These are phyloP conservation scores for Metarhizium album DNA, from an alignment of 2,329 filamentous ascomycete species.

Conservation along the genomic window DNA sequence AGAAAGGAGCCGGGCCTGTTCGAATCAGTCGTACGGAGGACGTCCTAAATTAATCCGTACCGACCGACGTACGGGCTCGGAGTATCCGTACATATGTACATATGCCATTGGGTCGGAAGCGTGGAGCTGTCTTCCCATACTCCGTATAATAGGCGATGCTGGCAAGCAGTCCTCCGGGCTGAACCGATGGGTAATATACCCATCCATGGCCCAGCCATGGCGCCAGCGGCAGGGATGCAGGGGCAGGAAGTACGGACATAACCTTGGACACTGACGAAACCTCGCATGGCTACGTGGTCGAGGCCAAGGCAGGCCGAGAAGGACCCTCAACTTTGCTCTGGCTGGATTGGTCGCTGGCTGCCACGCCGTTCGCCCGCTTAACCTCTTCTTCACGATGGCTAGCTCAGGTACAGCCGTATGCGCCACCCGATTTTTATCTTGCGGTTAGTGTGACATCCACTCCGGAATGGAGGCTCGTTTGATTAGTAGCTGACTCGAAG, in stretches of 20 bases:
- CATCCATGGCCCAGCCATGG: too few relatives aligned
- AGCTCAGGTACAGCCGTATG: constrained; percentile 4
- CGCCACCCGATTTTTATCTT: constrained; percentile 2
- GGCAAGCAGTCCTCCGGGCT: too few relatives aligned
- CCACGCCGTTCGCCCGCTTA: too few relatives aligned
- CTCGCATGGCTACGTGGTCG: neutral
- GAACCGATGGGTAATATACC: too few relatives aligned
- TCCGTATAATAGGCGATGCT: too few relatives aligned
- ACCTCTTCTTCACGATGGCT: neutral
- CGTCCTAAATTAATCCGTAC: too few relatives aligned
- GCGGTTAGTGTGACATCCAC: neutral
- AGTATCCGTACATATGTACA: too few relatives aligned
- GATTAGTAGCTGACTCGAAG: neutral
- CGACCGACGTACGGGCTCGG: too few relatives aligned
- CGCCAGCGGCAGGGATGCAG: neutral
- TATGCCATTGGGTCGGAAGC: too few relatives aligned
- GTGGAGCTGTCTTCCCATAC: too few relatives aligned
- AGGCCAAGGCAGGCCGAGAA: neutral
- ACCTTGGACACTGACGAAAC: too few relatives aligned
- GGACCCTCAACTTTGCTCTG: neutral
- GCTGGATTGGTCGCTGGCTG: neutral
- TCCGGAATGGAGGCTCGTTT: neutral
- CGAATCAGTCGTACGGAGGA: neutral
- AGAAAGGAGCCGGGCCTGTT: neutral
- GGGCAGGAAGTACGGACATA: neutral